Evolutionary conservation across 352 stramenopile genomes (phyloP), one percentile per base, ranked within the genome.

Genomic region (Phytopythium vexans): DNA sequence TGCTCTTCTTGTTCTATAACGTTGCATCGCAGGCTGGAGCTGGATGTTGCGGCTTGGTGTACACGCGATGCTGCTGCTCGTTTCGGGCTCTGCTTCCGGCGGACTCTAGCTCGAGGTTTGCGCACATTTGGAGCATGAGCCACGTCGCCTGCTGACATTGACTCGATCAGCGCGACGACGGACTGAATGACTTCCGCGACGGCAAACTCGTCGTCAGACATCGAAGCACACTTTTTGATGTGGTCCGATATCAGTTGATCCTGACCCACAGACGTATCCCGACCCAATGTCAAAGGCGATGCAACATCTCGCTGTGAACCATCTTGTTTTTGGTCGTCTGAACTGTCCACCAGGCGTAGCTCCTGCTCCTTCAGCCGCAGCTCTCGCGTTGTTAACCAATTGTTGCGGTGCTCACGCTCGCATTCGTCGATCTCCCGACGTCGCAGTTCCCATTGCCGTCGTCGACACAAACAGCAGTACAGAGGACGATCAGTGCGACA

Each of bases 381-480:
- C 0, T 66, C 62, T 4, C 56, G 67, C 6, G 62, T 21, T 21
- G 49, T 72, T 4, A 68, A 14, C 62, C 80, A 87, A 1, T 60
- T 54, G 36, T 49, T 65, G 9, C 74, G 71, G 38, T 66, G 73
- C 0, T 72, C 42, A 10, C 70, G 82, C 51, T 90, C 80, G 16
- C 39, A 33, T 36, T 86, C 68, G 43, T 90, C 80, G 2, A 69
- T 50, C 14, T 74, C 59, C 27, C 61, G 60, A 7, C 77, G 66
- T 54, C 53, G 66, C 27, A 84, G 12, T 44, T 90, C 77, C 77
- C 77, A 90, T 34, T 81, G 82, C n/a, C 64, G 54, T 14, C 77
- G 58, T 16, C 80, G 68, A 52, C 77, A 90, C 16, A 90, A 42
- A 42, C 80, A 88, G 53, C 80, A 90, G 54, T 76, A 88, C 3